A percentile compares a stretch with the other conserved stretches of the same genome.
These are phyloP conservation scores for Vitellaria paradoxa DNA, from an alignment of 179 eudicot genomes.

Conservation along the genomic window DNA sequence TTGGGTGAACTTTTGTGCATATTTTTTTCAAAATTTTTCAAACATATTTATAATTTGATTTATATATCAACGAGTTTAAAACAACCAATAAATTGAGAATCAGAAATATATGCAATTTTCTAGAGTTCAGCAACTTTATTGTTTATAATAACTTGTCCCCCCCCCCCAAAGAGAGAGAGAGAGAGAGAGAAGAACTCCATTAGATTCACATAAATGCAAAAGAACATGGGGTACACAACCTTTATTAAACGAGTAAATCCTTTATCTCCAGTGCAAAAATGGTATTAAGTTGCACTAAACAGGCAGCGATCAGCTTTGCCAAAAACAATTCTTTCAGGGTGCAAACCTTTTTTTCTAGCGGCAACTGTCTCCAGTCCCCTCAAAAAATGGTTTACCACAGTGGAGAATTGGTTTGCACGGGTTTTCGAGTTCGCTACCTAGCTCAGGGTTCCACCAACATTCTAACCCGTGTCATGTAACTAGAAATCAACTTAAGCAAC, in stretches of 20 bases:
- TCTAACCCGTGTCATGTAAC: background rate
- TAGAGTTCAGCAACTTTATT: too few relatives aligned
- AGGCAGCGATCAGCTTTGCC: background rate
- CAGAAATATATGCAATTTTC: too few relatives aligned
- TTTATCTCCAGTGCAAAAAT: background rate
- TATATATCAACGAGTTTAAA: too few relatives aligned
- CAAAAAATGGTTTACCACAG: background rate
- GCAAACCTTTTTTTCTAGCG: background rate
- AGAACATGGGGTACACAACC: background rate
- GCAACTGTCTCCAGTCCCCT: background rate
- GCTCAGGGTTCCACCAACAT: background rate
- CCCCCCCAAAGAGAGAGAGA: too few relatives aligned
- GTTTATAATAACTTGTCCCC: too few relatives aligned
- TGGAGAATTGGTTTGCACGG: background rate
- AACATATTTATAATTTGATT: too few relatives aligned
- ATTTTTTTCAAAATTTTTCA: too few relatives aligned
- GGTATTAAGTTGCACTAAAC: background rate
- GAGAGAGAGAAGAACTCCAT: too few relatives aligned
- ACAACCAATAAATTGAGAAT: too few relatives aligned
- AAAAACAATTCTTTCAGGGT: background rate
- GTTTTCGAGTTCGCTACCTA: background rate
- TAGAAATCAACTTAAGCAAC: constrained; percentile 10
- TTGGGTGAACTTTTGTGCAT: too few relatives aligned
- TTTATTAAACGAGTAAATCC: background rate
- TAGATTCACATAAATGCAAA: background rate